Base-by-base conservation (phyloP, 768 basidiomycete species). In the Boletus tomentosulus region DNA sequence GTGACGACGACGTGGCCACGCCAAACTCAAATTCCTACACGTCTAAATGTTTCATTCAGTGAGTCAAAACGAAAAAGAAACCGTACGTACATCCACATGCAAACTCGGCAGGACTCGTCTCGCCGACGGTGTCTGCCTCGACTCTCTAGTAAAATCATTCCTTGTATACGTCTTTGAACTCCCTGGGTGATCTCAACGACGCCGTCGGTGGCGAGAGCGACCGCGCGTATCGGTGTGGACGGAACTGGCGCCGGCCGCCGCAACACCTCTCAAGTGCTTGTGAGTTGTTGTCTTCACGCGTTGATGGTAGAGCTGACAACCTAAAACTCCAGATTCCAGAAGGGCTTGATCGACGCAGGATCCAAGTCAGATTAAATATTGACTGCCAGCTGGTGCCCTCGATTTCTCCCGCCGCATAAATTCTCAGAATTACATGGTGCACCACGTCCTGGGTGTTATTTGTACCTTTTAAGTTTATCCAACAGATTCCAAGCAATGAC, bases 81-180 rank as follows among this genome's bases (percentile, higher is more conserved):
- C 8, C 39, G 62, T 48, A 77, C 83, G 68, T 71, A 85, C 83
- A 65, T 85, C 83, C 50, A 85, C 90, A 70, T 93, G 91, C 75
- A 84, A 85, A 69, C 91, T 92, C 10, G 91, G 91, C 43, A 92
- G 91, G 77, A 70, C 90, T 92, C 51, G 80, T 61, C 87, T 80
- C 58, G 85, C 80, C 10, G 82, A 79, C 31, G 87, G 79, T 38
- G 75, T 72, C 67, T 85, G 84, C 47, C 90, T 75, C 58, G 90
- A 73, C 64, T 87, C 81, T 50, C 91, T n/a, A n/a, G n/a, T 78
- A 61, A 93, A 93, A 67, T 92, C 90, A 60, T 93, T 91, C 65
- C 81, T 86, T 22, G 66, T 68, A 59, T 93, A 93, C 56, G 80
- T 91, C 72, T 92, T 93, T 11, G 91, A 92, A 27, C 92, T 75